Percentiles rank a stretch among this genome's conserved stretches.
phyloP scores from a whole-genome alignment of 1,139 yeast genomes.

The Geotrichum reessii region DNA sequence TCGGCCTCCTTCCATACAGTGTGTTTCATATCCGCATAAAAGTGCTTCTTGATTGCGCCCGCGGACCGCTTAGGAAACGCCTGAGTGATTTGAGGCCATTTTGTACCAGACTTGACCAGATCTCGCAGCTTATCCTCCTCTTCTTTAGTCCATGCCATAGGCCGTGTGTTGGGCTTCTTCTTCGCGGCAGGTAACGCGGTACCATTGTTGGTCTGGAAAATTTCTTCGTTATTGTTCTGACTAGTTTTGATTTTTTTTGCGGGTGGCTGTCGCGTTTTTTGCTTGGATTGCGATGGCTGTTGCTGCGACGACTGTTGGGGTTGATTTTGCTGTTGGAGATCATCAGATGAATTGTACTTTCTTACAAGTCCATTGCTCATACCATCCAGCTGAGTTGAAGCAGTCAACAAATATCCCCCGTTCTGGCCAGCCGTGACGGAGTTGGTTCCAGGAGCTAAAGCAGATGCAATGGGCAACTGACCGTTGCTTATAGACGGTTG shows the following conservation, averaged over 20 bases:
- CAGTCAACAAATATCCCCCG: neutral
- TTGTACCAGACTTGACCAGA: conserved; percentile 31
- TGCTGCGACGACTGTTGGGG: neutral
- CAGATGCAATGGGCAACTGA: conserved; percentile 1
- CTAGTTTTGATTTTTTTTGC: neutral
- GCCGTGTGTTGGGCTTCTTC: conserved; percentile 18
- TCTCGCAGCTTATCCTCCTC: conserved; percentile 29
- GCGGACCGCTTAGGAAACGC: conserved; percentile 33
- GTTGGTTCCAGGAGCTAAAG: neutral
- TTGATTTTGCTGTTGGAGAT: neutral
- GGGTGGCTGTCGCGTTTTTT: neutral
- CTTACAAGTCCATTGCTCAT: neutral
- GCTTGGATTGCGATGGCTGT: neutral
- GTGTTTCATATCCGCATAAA: conserved; percentile 34
- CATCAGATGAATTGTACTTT: neutral
- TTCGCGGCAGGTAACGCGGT: neutral
- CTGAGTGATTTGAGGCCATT: conserved; percentile 31
- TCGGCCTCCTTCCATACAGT: conserved; percentile 31
- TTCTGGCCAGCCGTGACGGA: neutral
- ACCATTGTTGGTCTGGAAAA: neutral
- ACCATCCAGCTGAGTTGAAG: neutral
- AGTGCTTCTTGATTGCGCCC: conserved; percentile 34
- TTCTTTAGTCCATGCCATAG: conserved; percentile 28
- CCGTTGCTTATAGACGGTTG: conserved; percentile 1
- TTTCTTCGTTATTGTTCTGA: neutral